phyloP scores from a whole-genome alignment of 768 basidiomycete genomes.

The Mycena epipterygia region DNA sequence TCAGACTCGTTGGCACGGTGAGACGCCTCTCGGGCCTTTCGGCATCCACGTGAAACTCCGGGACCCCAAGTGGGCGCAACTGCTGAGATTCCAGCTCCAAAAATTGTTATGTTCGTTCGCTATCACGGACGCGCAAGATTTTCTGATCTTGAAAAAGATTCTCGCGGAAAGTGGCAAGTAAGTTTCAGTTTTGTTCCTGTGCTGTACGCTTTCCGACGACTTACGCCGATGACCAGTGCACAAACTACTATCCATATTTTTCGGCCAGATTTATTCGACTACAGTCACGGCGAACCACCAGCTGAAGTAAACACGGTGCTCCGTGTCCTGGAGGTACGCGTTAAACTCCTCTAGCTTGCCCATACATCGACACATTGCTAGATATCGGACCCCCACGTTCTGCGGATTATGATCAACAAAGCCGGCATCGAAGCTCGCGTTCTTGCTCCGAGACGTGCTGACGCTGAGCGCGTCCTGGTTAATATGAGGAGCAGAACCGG shows the following conservation, averaged over 20 bases:
- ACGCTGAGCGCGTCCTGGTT: conserved; percentile 69
- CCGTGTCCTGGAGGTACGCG: conserved; percentile 81
- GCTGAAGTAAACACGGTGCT: conserved; percentile 77
- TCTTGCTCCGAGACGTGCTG: conserved; percentile 72
- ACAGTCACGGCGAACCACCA: conserved; percentile 77
- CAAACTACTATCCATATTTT: conserved; percentile 71
- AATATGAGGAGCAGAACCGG: conserved; percentile 66
- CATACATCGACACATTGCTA: conserved; percentile 49
- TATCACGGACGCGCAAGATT: conserved; percentile 79
- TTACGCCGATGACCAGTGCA: conserved; percentile 49
- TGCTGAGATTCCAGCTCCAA: conserved; percentile 75
- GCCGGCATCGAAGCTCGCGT: conserved; percentile 78
- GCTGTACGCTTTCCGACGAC: not conserved
- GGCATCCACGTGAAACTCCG: conserved; percentile 83
- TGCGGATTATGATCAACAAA: conserved; percentile 86
- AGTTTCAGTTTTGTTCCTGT: conserved; percentile 44
- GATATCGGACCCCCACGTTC: conserved; percentile 81
- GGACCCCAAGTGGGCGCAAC: conserved; percentile 74
- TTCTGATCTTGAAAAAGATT: conserved; percentile 67
- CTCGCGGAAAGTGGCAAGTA: conserved; percentile 74
- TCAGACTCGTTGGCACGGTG: conserved; percentile 71
- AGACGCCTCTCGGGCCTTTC: conserved; percentile 81
- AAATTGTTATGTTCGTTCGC: conserved; percentile 76
- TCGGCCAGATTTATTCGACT: conserved; percentile 87
- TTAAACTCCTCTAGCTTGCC: not conserved